Base-by-base conservation (phyloP, 1,139 yeast species). In the Diutina siamensis region DNA sequence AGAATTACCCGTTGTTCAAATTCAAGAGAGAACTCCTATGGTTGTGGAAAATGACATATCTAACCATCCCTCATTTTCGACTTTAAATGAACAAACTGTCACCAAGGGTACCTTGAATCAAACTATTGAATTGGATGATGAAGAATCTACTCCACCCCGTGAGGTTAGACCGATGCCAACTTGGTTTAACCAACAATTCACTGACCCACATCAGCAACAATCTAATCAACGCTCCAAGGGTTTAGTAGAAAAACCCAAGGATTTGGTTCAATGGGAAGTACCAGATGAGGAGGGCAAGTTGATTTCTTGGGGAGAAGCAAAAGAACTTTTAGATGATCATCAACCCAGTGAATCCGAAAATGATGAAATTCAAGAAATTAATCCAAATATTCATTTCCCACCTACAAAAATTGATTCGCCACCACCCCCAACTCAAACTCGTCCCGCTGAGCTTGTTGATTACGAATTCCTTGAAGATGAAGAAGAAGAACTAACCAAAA, bases 401-500 rank as follows among this genome's bases (percentile, higher is more conserved):
- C 40, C 40, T n/a, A 9, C 28, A 3, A 12, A 12, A 13, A 15
- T n/a, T 4, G 21, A 36, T 4, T 17, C n/a, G 5, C 40, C 40
- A 20, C 32, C 9, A 28, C 22, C 33, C 12, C 25, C 22, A 40
- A 40, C 35, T 19, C 35, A 4, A 15, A 40, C 22, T 7, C 22
- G 44, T 4, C n/a, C 58, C 55, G 13, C 52, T 59, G 31, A 31
- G 15, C 18, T 32, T 2, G 52, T 74, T 5, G 83, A 80, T 48
- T 82, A 80, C 53, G 83, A 76, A 49, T 85, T 78, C 58, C 83
- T 80, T 22, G 88, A 84, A 48, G 81, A 79, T 31, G 96, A 89
- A 48, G 95, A 86, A 48, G 79, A 77, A 28, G 73, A 76, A 15
- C 61, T 87, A 2, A 68, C 73, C 2, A 71, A 76, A 38, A 83